Base-by-base conservation (phyloP, 768 basidiomycete species). In the Tephrocybe rancida region DNA sequence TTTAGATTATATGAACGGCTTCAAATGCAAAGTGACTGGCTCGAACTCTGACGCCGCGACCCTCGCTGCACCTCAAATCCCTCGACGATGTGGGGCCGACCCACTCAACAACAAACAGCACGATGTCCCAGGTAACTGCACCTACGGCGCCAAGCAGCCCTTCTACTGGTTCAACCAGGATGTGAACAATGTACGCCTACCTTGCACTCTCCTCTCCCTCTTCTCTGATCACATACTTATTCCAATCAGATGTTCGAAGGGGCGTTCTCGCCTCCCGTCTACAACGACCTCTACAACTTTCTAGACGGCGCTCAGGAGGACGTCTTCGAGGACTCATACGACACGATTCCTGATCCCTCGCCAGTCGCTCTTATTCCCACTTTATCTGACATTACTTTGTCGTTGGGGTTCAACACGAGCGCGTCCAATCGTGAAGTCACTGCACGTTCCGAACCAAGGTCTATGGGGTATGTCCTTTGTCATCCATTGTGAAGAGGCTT, bases 1-100 rank as follows among this genome's bases (percentile, higher is more conserved):
- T 16, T 11, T 38, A 84, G 83, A 83, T 62, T 89, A 87, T 67
- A 88, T 88, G 87, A 89, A 83, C 48, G 86, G 83, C 3, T 89
- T 88, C 76, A 78, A 79, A 54, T 90, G 88, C 69, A 79, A 81
- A 51, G 64, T 88, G 45, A 83, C 81, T 0, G 70, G 72, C 27
- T 73, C 82, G 2, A 81, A 77, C 0, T 84, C 84, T 2, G 74
- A 50, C 11, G 49, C 59, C 25, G 76, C 79, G 2, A 64, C 78
- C 1, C 70, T 87, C 11, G 85, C 85, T 0, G 72, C 75, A 16
- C 68, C 87, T 29, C 73, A 85, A 56, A 67, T 88, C 14, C 70
- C 88, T n/a, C 77, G 83, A 18, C 80, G 87, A 27, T 90, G 88
- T 54, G 86, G 85, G 0, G 74, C 77, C 6, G 86, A 91, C 54